phyloP scores from a whole-genome alignment of 208 protist species.

The Herpetomonas muscarum region DNA sequence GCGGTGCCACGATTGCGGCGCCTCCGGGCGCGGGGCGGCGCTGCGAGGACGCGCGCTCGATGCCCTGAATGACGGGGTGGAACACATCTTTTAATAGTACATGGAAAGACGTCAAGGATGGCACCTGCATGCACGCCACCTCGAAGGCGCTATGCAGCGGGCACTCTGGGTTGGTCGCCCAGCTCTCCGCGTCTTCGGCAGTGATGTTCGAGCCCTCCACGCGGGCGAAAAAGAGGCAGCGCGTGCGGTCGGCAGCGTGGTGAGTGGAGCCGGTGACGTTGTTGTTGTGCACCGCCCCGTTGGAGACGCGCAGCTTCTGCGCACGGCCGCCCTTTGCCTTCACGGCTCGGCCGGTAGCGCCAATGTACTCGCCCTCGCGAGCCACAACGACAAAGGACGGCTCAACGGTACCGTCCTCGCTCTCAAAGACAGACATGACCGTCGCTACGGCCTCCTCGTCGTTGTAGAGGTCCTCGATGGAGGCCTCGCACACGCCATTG shows the following conservation, averaged over 20 bases:
- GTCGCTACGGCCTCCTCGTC: constrained; percentile 26
- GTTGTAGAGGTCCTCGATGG: constrained; percentile 48
- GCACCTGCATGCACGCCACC: constrained; percentile 68
- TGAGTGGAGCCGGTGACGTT: constrained; percentile 85
- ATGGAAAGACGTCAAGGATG: constrained; percentile 79
- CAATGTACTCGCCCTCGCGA: constrained; percentile 43
- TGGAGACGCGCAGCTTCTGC: constrained; percentile 57
- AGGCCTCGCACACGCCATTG: constrained; percentile 50
- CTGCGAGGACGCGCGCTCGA: constrained; percentile 36
- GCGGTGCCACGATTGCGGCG: not conserved
- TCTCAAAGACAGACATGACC: constrained; percentile 59
- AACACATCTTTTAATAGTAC: constrained; percentile 73
- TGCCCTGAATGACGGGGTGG: constrained; percentile 72
- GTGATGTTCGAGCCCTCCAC: constrained; percentile 55
- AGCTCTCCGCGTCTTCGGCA: constrained; percentile 50
- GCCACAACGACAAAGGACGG: constrained; percentile 54
- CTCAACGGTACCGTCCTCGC: constrained; percentile 27
- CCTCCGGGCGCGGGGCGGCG: too few relatives aligned
- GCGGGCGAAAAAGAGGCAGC: constrained; percentile 81
- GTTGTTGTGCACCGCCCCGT: constrained; percentile 58
- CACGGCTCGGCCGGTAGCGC: not conserved
- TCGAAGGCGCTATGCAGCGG: constrained; percentile 81
- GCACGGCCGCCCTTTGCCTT: constrained; percentile 8
- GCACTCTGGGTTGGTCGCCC: constrained; percentile 44
- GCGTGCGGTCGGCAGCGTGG: constrained; percentile 62